These are phyloP conservation scores for Gamsiella multidivaricata DNA, from an alignment of 192 early-diverging fungal genomes.

Conservation along the genomic window DNA sequence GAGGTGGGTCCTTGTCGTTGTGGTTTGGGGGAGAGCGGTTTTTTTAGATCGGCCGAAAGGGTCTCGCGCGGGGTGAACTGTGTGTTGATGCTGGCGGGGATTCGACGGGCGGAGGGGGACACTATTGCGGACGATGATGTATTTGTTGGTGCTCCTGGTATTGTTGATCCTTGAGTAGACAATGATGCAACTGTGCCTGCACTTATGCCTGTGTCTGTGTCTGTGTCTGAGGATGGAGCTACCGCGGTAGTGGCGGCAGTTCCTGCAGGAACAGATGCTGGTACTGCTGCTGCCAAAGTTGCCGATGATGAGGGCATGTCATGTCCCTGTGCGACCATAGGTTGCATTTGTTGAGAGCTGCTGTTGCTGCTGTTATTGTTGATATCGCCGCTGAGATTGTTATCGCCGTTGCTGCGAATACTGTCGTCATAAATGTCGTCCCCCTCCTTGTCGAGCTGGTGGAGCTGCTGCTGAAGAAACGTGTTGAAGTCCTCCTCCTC, in stretches of 20 bases:
- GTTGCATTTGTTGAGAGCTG: background rate
- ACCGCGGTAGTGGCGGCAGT: too few relatives aligned
- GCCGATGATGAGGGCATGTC: background rate
- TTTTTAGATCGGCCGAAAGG: background rate
- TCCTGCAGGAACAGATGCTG: too few relatives aligned
- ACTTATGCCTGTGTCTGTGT: too few relatives aligned
- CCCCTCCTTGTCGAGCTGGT: too few relatives aligned
- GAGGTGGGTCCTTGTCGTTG: background rate
- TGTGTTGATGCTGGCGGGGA: background rate
- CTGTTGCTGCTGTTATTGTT: background rate
- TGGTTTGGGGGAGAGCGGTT: background rate
- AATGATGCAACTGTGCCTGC: background rate
- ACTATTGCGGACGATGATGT: background rate
- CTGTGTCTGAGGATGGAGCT: too few relatives aligned
- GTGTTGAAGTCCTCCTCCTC: too few relatives aligned
- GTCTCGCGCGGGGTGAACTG: background rate
- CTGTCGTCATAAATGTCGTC: too few relatives aligned
- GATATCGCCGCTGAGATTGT: background rate
- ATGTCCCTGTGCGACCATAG: background rate
- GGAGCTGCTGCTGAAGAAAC: too few relatives aligned
- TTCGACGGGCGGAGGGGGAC: background rate
- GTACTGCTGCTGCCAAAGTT: too few relatives aligned
- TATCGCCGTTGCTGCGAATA: background rate
- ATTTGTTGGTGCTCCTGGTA: background rate
- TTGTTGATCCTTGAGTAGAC: background rate